Evolutionary conservation across 2,329 filamentous ascomycete species (phyloP).

Genomic region (Colletotrichum acutatum): DNA sequence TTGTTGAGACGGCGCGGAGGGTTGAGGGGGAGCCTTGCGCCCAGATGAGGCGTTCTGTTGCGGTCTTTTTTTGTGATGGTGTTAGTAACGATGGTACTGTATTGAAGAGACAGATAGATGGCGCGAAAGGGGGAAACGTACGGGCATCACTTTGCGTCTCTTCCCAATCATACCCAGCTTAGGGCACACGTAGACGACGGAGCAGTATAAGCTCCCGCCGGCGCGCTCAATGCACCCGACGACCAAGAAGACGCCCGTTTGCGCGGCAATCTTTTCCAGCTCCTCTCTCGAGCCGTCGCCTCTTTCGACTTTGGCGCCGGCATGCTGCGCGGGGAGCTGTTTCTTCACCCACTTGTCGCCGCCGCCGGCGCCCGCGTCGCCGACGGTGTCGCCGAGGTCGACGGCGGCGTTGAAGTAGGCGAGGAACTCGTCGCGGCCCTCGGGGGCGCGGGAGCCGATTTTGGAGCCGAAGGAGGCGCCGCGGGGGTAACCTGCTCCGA

Average conservation of each 20-base stretch:
- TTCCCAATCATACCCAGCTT: constrained; percentile 80
- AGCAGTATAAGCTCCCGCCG: constrained; percentile 87
- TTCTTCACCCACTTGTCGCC: constrained; percentile 78
- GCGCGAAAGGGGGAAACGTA: constrained; percentile 51
- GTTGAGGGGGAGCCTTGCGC: constrained; percentile 85
- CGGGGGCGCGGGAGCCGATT: constrained; percentile 74
- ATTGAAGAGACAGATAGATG: background rate
- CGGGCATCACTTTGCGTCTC: constrained; percentile 91
- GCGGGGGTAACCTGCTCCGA: constrained; percentile 86
- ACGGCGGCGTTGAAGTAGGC: constrained; percentile 82
- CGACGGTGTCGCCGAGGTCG: constrained; percentile 83
- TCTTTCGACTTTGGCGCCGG: constrained; percentile 39
- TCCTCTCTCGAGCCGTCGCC: constrained; percentile 78
- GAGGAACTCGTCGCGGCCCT: constrained; percentile 84
- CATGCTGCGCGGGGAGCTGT: constrained; percentile 56
- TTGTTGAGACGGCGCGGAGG: constrained; percentile 81
- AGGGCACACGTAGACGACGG: constrained; percentile 85
- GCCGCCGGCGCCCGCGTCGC: constrained; percentile 68
- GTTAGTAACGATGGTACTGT: background rate
- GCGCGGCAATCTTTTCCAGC: constrained; percentile 78
- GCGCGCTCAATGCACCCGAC: constrained; percentile 82
- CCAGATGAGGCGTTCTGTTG: constrained; percentile 86
- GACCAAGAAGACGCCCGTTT: constrained; percentile 85
- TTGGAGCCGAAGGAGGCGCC: constrained; percentile 81
- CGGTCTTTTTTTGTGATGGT: constrained; percentile 63